Conservation (phyloP, 179 eudicot species). For the Silene noctiflora region DNA sequence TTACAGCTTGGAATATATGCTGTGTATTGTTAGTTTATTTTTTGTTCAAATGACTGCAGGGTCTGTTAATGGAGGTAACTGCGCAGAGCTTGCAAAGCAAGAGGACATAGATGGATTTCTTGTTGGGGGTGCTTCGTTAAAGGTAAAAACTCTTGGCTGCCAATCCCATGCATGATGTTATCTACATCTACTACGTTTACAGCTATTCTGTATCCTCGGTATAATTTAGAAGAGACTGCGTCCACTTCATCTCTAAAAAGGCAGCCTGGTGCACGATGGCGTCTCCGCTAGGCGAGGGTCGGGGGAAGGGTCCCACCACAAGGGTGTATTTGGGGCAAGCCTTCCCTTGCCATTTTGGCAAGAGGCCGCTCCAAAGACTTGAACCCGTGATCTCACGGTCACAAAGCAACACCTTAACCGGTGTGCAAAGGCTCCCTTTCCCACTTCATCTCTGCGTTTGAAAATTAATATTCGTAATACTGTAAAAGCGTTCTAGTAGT, state of each 20-base stretch:
- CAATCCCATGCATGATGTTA: not conserved
- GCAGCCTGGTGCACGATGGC: too few species aligned
- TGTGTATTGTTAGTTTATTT: not conserved
- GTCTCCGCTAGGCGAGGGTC: too few species aligned
- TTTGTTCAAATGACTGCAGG: slow-evolving; percentile 40
- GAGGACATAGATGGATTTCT: slow-evolving; percentile 98
- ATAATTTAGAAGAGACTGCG: not conserved
- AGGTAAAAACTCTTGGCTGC: slow-evolving; percentile 43
- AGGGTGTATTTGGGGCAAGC: too few species aligned
- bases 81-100: slow-evolving; percentile 86
- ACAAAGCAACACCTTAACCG: too few species aligned
- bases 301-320: too few species aligned
- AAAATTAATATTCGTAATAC: not conserved
- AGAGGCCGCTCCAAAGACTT: too few species aligned
- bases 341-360: too few species aligned
- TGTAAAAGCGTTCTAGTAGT: not conserved
- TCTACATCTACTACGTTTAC: not conserved
- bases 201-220: not conserved
- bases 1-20: not conserved
- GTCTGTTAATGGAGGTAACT: slow-evolving; percentile 91
- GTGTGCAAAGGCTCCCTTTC: too few species aligned
- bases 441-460: too few species aligned
- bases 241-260: too few species aligned
- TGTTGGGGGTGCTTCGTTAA: slow-evolving; percentile 96
- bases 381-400: too few species aligned